A percentile compares a stretch with the other conserved stretches of the same genome.
phyloP scores from a whole-genome alignment of 768 basidiomycete genomes.

The Phlebiopsis flavidoalba region DNA sequence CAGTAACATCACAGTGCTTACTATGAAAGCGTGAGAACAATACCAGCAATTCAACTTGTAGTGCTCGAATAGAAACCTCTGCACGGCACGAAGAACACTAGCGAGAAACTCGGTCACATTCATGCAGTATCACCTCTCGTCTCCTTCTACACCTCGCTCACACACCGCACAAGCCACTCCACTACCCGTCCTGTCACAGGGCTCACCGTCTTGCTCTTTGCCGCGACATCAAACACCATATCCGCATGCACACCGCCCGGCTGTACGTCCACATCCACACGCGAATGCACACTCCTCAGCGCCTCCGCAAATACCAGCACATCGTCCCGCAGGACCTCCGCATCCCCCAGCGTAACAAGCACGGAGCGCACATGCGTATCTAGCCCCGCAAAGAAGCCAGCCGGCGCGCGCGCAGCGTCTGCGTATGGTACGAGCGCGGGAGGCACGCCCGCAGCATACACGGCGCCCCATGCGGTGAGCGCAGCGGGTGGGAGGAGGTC shows the following conservation, averaged over 20 bases:
- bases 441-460: neutral
- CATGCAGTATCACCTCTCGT: too few relatives aligned
- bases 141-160: too few relatives aligned
- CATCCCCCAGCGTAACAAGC: neutral
- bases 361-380: neutral
- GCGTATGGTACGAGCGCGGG: neutral
- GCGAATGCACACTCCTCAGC: neutral
- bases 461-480: neutral
- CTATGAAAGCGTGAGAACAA: too few relatives aligned
- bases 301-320: neutral
- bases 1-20: too few relatives aligned
- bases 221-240: neutral
- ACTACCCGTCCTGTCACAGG: neutral
- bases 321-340: neutral
- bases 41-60: too few relatives aligned
- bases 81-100: too few relatives aligned
- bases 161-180: neutral
- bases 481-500: neutral
- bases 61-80: too few relatives aligned
- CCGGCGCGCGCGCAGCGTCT: neutral
- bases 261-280: neutral
- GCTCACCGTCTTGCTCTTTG: neutral
- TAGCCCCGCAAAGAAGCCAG: neutral
- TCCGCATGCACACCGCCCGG: neutral
- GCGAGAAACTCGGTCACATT: too few relatives aligned